Base-by-base conservation (phyloP, 2,329 filamentous ascomycete genomes). In the Alternaria gaisen region DNA sequence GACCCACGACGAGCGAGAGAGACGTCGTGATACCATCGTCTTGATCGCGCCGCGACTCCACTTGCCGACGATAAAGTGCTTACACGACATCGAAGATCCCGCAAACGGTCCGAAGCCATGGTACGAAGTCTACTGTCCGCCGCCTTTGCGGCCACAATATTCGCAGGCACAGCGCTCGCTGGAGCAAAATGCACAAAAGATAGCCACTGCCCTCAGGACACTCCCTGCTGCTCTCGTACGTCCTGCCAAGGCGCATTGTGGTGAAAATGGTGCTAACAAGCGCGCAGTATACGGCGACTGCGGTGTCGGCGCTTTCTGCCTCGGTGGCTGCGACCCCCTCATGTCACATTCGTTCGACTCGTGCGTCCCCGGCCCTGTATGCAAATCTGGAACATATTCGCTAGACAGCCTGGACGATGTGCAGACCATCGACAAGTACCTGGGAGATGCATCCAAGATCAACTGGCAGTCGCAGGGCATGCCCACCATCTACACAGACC, bases 401-500 rank as follows among this genome's bases (percentile, higher is more conserved):
- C 92, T 97, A 83, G 84, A 88, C 70, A 88, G 85, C 70, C 83
- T 94, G 63, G 86, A 94, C 76, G 84, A 87, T 56, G 84, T 97
- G 58, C 82, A 84, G 70, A 81, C 90, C 65, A 93, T 95, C 68
- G 85, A 87, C 71, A 87, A 93, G 76, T 99, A 97, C 76, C 88
- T 97, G 14, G 95, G 95, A 65, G 92, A 99, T 80, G 78, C 92
- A 12, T 86, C 83, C 67, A 88, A 87, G 74, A 86, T 88, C 71
- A 93, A 97, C 79, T 99, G 94, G 94, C 92, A 97, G 58, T 88
- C 89, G 54, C 92, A 92, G 77, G 95, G 95, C 67, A 86, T 88
- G 72, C 89, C 93, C 14, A 83, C 91, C 42, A 72, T 80, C 34
- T 89, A 90, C 80, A 82, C 91, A 59, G 87, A 89, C 76, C 70